Evolutionary conservation across 2,329 filamentous ascomycete genomes (phyloP).

Genomic region (Mycosphaerella sp.): DNA sequence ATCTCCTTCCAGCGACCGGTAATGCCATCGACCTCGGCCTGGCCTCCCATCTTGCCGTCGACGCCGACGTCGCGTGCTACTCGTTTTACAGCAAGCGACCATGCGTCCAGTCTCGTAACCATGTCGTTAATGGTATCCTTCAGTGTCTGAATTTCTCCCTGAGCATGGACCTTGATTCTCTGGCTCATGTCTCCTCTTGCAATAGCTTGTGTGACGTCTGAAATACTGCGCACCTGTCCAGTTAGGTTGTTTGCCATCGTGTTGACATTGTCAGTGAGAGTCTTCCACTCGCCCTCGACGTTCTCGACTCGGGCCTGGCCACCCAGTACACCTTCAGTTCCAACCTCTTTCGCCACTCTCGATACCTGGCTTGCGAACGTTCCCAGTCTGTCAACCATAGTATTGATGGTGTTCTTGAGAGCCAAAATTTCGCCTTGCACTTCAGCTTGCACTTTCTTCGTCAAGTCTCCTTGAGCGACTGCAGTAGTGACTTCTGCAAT

Average conservation of each 20-base stretch:
- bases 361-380: constrained; percentile 61
- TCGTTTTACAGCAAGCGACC: constrained; percentile 91
- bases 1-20: constrained; percentile 98
- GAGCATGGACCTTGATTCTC: constrained; percentile 90
- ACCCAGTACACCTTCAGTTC: constrained; percentile 58
- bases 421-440: constrained; percentile 48
- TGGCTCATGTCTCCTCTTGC: constrained; percentile 93
- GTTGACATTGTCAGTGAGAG: constrained; percentile 62
- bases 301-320: constrained; percentile 60
- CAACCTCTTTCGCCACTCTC: constrained; percentile 60
- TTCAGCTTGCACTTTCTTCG: constrained; percentile 48
- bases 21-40: constrained; percentile 88
- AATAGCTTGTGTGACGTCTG: constrained; percentile 88
- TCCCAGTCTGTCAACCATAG: constrained; percentile 60
- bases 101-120: constrained; percentile 90
- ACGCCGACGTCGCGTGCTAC: constrained; percentile 96
- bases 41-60: constrained; percentile 96
- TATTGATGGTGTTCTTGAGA: constrained; percentile 79
- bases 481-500: constrained; percentile 50
- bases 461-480: constrained; percentile 48
- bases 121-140: constrained; percentile 99
- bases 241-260: constrained; percentile 62
- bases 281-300: constrained; percentile 62
- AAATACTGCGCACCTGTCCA: constrained; percentile 75
- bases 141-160: constrained; percentile 86